These are phyloP conservation scores for Thermothelomyces thermophilus DNA, from an alignment of 2,329 filamentous ascomycete species.

Conservation along the genomic window DNA sequence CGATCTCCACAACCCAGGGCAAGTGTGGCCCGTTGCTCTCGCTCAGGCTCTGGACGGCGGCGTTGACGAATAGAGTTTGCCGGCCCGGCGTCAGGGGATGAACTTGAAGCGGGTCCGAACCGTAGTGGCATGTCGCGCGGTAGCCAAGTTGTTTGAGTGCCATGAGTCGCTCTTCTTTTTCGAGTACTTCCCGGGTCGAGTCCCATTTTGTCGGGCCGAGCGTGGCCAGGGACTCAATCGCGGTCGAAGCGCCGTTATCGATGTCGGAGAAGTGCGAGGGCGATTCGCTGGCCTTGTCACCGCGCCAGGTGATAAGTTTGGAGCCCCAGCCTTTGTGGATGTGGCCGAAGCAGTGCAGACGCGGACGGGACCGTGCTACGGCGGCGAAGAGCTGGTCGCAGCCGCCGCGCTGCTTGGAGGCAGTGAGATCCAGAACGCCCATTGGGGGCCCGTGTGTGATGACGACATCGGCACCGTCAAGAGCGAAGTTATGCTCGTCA, in stretches of 20 bases:
- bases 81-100: too few relatives aligned
- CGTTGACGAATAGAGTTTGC: slow-evolving; percentile 1
- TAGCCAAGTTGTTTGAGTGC: not conserved
- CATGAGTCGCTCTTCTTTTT: not conserved
- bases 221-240: not conserved
- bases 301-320: not conserved
- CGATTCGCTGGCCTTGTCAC: not conserved
- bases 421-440: slow-evolving; percentile 41
- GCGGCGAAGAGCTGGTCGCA: slow-evolving; percentile 7
- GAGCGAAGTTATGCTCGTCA: slow-evolving; percentile 34
- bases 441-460: slow-evolving; percentile 51
- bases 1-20: not conserved
- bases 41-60: not conserved
- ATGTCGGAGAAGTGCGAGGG: not conserved
- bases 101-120: not conserved
- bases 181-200: not conserved
- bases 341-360: slow-evolving; percentile 15
- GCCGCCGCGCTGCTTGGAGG: not conserved
- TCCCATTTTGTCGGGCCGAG: not conserved
- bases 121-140: not conserved
- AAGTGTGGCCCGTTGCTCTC: not conserved
- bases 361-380: slow-evolving; percentile 5
- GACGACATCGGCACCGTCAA: slow-evolving; percentile 38
- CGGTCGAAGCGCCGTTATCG: not conserved
- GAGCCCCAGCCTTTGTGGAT: not conserved